These are phyloP conservation scores for Evansstolkia leycettana DNA, from an alignment of 495 filamentous ascomycete genomes.

Conservation along the genomic window DNA sequence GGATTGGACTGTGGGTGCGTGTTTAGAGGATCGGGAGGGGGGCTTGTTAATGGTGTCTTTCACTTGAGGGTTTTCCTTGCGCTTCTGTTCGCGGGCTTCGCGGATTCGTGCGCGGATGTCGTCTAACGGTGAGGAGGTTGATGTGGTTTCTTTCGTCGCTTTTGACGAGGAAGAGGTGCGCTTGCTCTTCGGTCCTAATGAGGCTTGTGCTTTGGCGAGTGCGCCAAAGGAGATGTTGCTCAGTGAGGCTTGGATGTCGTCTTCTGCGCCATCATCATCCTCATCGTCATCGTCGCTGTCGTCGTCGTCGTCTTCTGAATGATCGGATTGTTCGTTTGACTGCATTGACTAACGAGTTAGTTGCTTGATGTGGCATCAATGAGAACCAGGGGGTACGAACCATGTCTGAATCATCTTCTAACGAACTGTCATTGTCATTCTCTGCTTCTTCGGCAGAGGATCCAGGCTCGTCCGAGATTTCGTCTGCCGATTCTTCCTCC, in stretches of 20 bases:
- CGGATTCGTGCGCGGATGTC: conserved; percentile 26
- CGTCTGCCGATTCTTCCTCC: conserved; percentile 13
- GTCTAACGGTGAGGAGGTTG: conserved; percentile 18
- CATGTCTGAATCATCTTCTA: conserved; percentile 1
- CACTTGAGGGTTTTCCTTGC: conserved; percentile 8
- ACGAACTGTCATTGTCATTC: conserved; percentile 11
- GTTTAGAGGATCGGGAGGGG: conserved; percentile 58
- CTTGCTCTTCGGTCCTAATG: conserved; percentile 37
- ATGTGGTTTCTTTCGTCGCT: conserved; percentile 4
- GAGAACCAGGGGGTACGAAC: not conserved
- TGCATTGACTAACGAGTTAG: not conserved
- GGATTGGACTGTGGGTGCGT: conserved; percentile 70
- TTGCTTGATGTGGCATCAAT: too few relatives aligned
- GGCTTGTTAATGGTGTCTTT: conserved; percentile 18
- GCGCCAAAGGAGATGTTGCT: conserved; percentile 71
- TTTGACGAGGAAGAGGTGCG: conserved; percentile 4
- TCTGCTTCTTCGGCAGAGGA: conserved; percentile 12
- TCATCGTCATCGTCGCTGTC: conserved; percentile 14
- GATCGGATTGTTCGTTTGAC: conserved; percentile 10
- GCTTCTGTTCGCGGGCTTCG: conserved; percentile 35
- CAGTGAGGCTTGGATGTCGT: conserved; percentile 28
- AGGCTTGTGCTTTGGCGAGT: conserved; percentile 70
- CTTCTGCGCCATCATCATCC: conserved; percentile 18
- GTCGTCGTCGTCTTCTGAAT: conserved; percentile 19
- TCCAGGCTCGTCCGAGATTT: conserved; percentile 11